Percentiles rank a stretch among this genome's conserved stretches.
Conservation (phyloP, 306 rosid genomes). For the Prunus davidiana region DNA sequence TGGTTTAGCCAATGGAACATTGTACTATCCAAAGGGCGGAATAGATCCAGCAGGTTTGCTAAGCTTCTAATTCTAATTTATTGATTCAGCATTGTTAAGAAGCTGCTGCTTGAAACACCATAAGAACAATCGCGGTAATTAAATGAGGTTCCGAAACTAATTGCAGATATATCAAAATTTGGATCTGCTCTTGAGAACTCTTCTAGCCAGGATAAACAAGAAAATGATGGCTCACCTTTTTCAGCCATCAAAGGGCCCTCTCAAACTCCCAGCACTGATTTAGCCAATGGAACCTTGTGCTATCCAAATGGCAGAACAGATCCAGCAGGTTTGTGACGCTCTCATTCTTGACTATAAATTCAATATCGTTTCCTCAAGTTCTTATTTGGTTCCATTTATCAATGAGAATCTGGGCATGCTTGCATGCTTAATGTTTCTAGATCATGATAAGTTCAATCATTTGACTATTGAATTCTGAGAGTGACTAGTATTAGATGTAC, state of each 20-base stretch:
- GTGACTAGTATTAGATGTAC: background rate
- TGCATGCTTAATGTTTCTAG: background rate
- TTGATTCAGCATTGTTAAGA: background rate
- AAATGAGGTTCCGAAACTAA: constrained; percentile 44
- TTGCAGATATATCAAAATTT: constrained; percentile 45
- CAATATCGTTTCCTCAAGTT: background rate
- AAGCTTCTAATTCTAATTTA: constrained; percentile 9
- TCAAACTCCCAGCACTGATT: constrained; percentile 18
- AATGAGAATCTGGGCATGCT: background rate
- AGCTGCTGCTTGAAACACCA: constrained; percentile 42
- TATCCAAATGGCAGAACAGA: constrained; percentile 23
- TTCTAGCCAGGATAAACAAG: constrained; percentile 28
- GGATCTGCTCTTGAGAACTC: constrained; percentile 32
- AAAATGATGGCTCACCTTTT: constrained; percentile 26
- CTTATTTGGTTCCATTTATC: background rate
- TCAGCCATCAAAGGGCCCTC: constrained; percentile 21
- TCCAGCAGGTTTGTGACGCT: constrained; percentile 36
- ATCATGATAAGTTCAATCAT: background rate
- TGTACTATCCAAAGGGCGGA: constrained; percentile 20
- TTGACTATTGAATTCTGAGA: background rate
- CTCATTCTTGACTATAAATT: background rate
- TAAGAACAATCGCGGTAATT: constrained; percentile 54
- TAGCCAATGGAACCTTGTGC: constrained; percentile 18
- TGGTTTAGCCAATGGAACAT: constrained; percentile 17
- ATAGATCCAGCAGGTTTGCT: constrained; percentile 36